phyloP scores from a whole-genome alignment of 2,329 filamentous ascomycete genomes.

The Aspergillus sp. region DNA sequence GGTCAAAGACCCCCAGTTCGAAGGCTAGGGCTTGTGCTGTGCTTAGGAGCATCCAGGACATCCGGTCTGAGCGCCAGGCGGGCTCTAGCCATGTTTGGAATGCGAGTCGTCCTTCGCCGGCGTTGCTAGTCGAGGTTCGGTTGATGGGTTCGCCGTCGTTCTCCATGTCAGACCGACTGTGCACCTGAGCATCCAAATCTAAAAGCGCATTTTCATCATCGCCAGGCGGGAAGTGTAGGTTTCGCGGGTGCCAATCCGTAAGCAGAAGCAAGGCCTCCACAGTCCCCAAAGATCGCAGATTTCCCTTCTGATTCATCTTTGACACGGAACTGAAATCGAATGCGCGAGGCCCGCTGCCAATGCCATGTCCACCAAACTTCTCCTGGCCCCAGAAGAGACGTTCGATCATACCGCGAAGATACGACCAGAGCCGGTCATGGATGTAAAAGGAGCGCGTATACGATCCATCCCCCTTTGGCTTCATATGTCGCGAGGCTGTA shows the following conservation, averaged over 20 bases:
- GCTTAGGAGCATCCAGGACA: constrained; percentile 97
- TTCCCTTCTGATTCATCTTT: constrained; percentile 56
- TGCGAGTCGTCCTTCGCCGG: constrained; percentile 70
- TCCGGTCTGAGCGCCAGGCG: constrained; percentile 86
- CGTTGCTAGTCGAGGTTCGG: constrained; percentile 45
- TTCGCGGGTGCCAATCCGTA: constrained; percentile 94
- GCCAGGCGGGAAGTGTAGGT: constrained; percentile 79
- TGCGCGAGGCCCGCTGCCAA: constrained; percentile 57
- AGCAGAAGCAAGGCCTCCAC: constrained; percentile 91
- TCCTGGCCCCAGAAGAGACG: constrained; percentile 93
- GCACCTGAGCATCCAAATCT: constrained; percentile 60
- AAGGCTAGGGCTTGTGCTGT: constrained; percentile 85
- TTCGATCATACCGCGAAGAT: constrained; percentile 90
- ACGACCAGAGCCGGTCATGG: constrained; percentile 91
- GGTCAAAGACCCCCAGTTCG: constrained; percentile 91
- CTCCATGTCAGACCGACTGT: constrained; percentile 49
- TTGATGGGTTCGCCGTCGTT: constrained; percentile 34
- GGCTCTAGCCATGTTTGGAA: constrained; percentile 95
- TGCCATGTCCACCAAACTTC: constrained; percentile 72
- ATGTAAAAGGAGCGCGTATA: constrained; percentile 82
- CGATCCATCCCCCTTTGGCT: constrained; percentile 70
- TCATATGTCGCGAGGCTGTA: constrained; percentile 80
- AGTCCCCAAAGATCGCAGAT: constrained; percentile 81
- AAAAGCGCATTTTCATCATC: constrained; percentile 60
- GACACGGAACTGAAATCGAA: constrained; percentile 56